phyloP scores from a whole-genome alignment of 179 eudicot species.

The Patellifolia procumbens region DNA sequence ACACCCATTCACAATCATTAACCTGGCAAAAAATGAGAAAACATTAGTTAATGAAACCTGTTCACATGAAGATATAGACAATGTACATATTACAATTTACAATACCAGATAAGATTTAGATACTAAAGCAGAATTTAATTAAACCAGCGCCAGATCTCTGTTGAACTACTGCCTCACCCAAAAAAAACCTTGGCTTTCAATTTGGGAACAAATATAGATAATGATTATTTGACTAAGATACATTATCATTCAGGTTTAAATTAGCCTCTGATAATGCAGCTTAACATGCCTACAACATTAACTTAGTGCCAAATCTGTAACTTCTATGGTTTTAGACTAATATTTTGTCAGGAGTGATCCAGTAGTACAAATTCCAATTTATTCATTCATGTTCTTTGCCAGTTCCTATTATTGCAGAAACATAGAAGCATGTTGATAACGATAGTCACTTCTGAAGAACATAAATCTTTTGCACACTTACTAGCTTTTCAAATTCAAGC shows the following conservation, averaged over 20 bases:
- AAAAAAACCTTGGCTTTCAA: neutral
- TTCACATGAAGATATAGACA: neutral
- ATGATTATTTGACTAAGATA: neutral
- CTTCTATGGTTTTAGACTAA: neutral
- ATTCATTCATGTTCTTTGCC: neutral
- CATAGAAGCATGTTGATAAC: neutral
- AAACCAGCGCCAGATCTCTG: neutral
- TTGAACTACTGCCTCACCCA: neutral
- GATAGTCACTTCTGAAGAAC: conserved; percentile 9
- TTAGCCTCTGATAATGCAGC: neutral
- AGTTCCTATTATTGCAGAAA: neutral
- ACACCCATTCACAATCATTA: conserved; percentile 65
- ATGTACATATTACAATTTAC: neutral
- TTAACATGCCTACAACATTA: neutral
- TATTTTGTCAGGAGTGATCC: neutral
- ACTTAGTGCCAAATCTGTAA: neutral
- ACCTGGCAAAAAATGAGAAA: conserved; percentile 46
- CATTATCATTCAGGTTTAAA: neutral
- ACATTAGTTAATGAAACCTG: neutral
- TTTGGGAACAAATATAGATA: neutral
- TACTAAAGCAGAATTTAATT: neutral
- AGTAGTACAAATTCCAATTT: neutral
- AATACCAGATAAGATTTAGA: neutral
- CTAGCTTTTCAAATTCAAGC: conserved; percentile 71
- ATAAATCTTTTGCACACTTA: conserved; percentile 38